A percentile compares a stretch with the other conserved stretches of the same genome.
Conservation (phyloP, 495 filamentous ascomycete species). For the Xylaria telfairii region DNA sequence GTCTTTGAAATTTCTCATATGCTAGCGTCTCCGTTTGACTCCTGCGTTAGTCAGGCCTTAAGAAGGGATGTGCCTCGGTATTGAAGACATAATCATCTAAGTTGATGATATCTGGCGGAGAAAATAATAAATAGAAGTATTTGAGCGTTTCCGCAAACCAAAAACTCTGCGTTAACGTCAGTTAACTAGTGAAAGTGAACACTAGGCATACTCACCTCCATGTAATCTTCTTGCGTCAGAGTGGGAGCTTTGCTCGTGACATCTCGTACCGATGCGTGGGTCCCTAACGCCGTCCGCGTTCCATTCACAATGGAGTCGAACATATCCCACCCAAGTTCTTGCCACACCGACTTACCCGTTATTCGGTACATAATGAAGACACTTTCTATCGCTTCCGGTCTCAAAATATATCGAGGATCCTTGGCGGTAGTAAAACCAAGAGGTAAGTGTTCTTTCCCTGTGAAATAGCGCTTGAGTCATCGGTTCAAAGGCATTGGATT, state of each 20-base stretch:
- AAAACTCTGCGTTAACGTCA: conserved; percentile 53
- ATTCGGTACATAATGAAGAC: conserved; percentile 76
- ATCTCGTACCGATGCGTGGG: conserved; percentile 66
- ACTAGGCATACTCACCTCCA: conserved; percentile 44
- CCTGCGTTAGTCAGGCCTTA: conserved; percentile 39
- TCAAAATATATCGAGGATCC: conserved; percentile 51
- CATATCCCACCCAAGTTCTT: conserved; percentile 77
- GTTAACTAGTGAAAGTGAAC: conserved; percentile 15
- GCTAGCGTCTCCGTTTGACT: not conserved
- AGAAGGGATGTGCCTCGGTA: conserved; percentile 58
- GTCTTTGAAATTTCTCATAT: not conserved
- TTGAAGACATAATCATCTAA: conserved; percentile 79
- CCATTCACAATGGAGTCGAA: conserved; percentile 67
- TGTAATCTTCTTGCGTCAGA: conserved; percentile 48
- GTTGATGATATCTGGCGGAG: conserved; percentile 68
- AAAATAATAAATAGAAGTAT: conserved; percentile 81
- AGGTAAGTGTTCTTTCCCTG: conserved; percentile 39
- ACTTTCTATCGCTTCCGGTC: conserved; percentile 71
- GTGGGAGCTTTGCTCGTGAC: conserved; percentile 47
- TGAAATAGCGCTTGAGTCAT: not conserved
- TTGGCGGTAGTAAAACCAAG: conserved; percentile 47
- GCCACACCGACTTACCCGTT: conserved; percentile 66
- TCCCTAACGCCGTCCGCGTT: conserved; percentile 64
- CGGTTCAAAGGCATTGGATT: not conserved
- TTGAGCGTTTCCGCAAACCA: conserved; percentile 80